These are phyloP conservation scores for Luffa aegyptiaca DNA, from an alignment of 306 rosid species.

Conservation along the genomic window DNA sequence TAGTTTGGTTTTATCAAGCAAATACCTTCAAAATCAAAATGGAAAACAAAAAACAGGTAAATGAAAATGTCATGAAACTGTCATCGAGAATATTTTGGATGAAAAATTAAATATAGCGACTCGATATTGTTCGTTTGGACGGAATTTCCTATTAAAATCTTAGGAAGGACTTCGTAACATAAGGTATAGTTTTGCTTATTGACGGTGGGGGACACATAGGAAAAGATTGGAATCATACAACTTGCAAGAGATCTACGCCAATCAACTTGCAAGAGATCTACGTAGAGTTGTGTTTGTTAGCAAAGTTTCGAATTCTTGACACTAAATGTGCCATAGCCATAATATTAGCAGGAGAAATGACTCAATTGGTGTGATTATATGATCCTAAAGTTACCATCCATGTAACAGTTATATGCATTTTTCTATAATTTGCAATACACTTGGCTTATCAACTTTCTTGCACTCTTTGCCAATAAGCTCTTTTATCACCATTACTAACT, in stretches of 20 bases:
- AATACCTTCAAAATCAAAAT: neutral
- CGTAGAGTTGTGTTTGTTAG: neutral
- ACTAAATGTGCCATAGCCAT: neutral
- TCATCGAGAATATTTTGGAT: neutral
- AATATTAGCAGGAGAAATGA: neutral
- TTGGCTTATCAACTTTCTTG: neutral
- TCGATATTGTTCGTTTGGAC: neutral
- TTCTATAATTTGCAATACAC: neutral
- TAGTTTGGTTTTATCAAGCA: neutral
- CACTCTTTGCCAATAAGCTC: conserved; percentile 16
- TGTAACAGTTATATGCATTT: neutral
- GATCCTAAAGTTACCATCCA: neutral
- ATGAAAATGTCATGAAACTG: neutral
- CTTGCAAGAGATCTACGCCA: neutral
- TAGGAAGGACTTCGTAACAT: neutral
- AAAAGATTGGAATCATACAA: neutral
- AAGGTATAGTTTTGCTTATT: neutral
- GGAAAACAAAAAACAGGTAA: neutral
- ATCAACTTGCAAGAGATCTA: neutral
- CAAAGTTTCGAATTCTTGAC: neutral
- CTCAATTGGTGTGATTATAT: neutral
- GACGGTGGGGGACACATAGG: neutral
- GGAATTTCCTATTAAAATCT: neutral
- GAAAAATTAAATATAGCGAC: neutral
- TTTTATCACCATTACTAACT: neutral